Evolutionary conservation across 169 alveolate species (phyloP).

Genomic region (Theileria parva): DNA sequence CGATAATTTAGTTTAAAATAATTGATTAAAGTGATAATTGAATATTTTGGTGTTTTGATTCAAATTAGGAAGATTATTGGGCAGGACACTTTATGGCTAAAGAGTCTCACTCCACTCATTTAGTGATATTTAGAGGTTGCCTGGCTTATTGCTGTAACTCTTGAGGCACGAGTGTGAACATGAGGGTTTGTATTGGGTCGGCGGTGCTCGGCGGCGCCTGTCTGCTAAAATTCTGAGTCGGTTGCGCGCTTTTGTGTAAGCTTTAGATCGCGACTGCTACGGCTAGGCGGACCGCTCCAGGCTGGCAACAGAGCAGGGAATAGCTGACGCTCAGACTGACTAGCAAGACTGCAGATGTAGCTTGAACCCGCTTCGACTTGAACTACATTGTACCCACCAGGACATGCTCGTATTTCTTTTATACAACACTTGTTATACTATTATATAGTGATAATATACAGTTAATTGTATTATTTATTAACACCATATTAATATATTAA

Average conservation of each 20-base stretch:
- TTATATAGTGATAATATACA: background rate
- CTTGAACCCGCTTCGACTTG: background rate
- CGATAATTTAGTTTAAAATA: no score
- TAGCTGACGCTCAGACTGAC: conserved; percentile 28
- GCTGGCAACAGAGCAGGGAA: conserved; percentile 59
- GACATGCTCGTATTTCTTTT: conserved; percentile 29
- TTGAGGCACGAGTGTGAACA: conserved; percentile 48
- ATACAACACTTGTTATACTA: background rate
- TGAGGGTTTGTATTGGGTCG: conserved; percentile 27
- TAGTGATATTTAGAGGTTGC: background rate
- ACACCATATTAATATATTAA: background rate
- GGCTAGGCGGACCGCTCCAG: conserved; percentile 47
- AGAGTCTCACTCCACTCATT: conserved; percentile 23
- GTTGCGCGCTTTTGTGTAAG: conserved; percentile 23
- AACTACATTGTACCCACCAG: conserved; percentile 23
- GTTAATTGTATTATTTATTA: background rate
- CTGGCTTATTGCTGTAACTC: conserved; percentile 48
- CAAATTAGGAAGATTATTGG: conserved; percentile 1
- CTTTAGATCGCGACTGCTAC: conserved; percentile 24
- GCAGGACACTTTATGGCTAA: conserved; percentile 18
- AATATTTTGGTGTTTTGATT: background rate
- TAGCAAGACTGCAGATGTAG: conserved; percentile 41
- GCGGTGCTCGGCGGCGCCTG: conserved; percentile 26
- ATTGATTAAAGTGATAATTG: background rate
- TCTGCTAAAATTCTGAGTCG: conserved; percentile 34